Conservation (phyloP, 2,329 filamentous ascomycete genomes). For the Cladosporium phlei region DNA sequence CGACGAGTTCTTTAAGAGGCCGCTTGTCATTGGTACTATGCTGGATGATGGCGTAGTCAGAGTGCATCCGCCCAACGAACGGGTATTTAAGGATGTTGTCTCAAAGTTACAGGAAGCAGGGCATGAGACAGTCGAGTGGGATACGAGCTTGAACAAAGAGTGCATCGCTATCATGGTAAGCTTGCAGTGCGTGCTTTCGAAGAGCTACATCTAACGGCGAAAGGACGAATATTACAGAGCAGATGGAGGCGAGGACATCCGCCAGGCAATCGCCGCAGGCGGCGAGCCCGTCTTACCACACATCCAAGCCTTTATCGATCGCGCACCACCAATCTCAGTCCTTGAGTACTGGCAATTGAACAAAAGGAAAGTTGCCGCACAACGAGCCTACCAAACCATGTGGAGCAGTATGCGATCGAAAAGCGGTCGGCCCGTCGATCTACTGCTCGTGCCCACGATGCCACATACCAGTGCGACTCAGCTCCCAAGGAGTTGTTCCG, state of each 20-base stretch:
- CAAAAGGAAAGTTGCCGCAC: constrained; percentile 49
- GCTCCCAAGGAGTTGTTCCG: too few species aligned
- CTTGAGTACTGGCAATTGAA: constrained; percentile 66
- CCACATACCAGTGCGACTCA: too few species aligned
- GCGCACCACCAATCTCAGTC: constrained; percentile 52
- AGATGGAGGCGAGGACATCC: constrained; percentile 61
- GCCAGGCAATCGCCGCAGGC: constrained; percentile 47
- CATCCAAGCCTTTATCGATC: constrained; percentile 53
- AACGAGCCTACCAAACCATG: constrained; percentile 55
- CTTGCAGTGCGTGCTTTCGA: neutral
- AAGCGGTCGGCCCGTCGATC: constrained; percentile 46
- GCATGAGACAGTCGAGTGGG: constrained; percentile 40
- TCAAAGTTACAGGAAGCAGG: constrained; percentile 19
- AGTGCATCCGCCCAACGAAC: constrained; percentile 20
- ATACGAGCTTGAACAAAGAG: constrained; percentile 47
- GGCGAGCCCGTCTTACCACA: constrained; percentile 58
- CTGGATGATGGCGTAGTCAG: constrained; percentile 24
- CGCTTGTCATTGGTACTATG: constrained; percentile 22
- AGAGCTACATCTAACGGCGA: constrained; percentile 4
- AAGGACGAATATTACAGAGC: constrained; percentile 57
- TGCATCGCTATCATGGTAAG: constrained; percentile 52
- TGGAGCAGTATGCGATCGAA: constrained; percentile 49
- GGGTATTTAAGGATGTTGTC: constrained; percentile 16
- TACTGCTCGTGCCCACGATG: constrained; percentile 56
- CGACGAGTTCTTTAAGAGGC: constrained; percentile 5